Evolutionary conservation across 176 grass and related monocot species (phyloP).

Genomic region (Paspalum vaginatum): DNA sequence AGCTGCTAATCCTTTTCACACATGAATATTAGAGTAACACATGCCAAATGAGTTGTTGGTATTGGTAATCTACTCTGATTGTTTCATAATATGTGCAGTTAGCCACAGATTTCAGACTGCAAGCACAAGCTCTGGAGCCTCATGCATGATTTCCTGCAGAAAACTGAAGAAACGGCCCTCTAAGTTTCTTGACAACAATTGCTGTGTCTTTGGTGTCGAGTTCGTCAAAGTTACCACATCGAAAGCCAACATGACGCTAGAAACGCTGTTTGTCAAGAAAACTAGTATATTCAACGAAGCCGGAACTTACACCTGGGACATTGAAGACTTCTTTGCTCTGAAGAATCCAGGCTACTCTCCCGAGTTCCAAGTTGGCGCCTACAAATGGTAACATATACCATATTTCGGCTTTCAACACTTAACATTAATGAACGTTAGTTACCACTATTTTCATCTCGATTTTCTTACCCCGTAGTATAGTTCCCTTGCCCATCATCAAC

Average conservation of each 20-base stretch:
- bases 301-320: conserved; percentile 34
- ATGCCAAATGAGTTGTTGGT: neutral
- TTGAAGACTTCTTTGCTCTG: conserved; percentile 34
- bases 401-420: too few relatives aligned
- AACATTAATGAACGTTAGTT: too few relatives aligned
- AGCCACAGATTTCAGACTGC: conserved; percentile 28
- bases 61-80: neutral
- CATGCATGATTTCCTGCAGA: conserved; percentile 20
- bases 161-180: neutral
- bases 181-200: conserved; percentile 30
- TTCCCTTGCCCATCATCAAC: too few relatives aligned
- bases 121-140: neutral
- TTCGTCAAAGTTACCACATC: conserved; percentile 8
- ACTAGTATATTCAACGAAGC: neutral
- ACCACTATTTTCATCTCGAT: too few relatives aligned
- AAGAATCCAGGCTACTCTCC: conserved; percentile 14
- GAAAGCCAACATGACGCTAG: neutral
- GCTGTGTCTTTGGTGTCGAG: conserved; percentile 37
- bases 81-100: conserved; percentile 19
- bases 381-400: conserved; percentile 29
- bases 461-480: too few relatives aligned
- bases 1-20: neutral
- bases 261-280: conserved; percentile 34
- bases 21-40: neutral
- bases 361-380: conserved; percentile 27